Evolutionary conservation across 2,329 filamentous ascomycete genomes (phyloP).

Genomic region (Raffaelea albimanens): DNA sequence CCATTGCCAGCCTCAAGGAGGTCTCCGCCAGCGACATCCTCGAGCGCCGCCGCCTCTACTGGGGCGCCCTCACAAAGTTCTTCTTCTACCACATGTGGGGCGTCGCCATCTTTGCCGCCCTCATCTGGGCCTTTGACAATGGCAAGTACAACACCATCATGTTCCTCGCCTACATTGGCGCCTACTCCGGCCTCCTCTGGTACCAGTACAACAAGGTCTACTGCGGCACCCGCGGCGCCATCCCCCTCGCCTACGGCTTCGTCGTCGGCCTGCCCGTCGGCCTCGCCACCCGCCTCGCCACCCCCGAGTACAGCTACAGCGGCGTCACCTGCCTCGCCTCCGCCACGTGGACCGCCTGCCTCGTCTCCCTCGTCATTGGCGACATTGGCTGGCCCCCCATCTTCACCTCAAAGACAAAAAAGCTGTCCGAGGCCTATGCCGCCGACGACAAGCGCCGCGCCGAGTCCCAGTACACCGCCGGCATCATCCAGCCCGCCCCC

Average conservation of each 20-base stretch:
- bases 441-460: no score
- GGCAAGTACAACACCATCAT: constrained; percentile 29
- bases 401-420: background rate
- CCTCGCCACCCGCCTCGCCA: constrained; percentile 28
- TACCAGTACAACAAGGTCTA: constrained; percentile 46
- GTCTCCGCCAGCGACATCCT: constrained; percentile 33
- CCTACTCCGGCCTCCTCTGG: constrained; percentile 36
- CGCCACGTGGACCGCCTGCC: constrained; percentile 41
- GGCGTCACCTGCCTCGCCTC: constrained; percentile 36
- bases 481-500: constrained; percentile 5
- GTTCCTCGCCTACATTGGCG: constrained; percentile 27
- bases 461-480: no score
- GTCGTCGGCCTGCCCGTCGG: constrained; percentile 36
- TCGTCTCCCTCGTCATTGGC: constrained; percentile 32
- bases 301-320: constrained; percentile 30
- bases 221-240: constrained; percentile 36
- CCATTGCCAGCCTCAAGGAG: constrained; percentile 29
- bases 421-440: no score
- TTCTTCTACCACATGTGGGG: constrained; percentile 42
- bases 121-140: constrained; percentile 42
- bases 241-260: constrained; percentile 35
- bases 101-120: constrained; percentile 32
- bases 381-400: constrained; percentile 33
- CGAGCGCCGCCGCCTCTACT: constrained; percentile 38
- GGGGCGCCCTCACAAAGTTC: constrained; percentile 37